These are phyloP conservation scores for Trichomonas vaginalis DNA, from an alignment of 208 protist species.

Conservation along the genomic window DNA sequence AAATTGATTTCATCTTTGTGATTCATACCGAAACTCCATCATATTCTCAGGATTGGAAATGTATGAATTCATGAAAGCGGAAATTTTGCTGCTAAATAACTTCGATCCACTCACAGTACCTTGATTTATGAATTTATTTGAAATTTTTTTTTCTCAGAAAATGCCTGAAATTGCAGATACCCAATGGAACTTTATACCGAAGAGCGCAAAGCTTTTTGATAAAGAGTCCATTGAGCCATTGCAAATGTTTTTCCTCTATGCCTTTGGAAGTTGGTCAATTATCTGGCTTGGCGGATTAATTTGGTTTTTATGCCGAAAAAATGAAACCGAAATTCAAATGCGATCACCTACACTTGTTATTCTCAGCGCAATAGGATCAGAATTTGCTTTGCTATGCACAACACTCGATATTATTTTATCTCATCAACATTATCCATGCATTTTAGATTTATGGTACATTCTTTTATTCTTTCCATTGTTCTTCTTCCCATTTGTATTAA, in stretches of 20 bases:
- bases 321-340: not conserved
- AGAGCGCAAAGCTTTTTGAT: not conserved
- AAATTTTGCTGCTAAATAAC: no score
- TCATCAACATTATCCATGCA: not conserved
- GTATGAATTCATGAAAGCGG: no score
- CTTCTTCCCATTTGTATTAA: not conserved
- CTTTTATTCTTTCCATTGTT: not conserved
- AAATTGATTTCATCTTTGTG: no score
- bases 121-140: no score
- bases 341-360: not conserved
- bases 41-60: no score
- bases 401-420: not conserved
- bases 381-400: not conserved
- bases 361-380: not conserved
- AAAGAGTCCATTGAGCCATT: not conserved
- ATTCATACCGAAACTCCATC: no score
- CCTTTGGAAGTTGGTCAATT: not conserved
- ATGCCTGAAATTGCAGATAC: not conserved
- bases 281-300: not conserved
- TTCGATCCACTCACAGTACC: no score
- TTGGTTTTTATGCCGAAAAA: not conserved
- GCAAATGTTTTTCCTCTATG: not conserved
- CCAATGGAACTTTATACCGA: not conserved
- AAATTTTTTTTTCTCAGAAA: no score
- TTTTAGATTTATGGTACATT: not conserved